A percentile compares a stretch with the other conserved stretches of the same genome.
These are phyloP conservation scores for Ulota crispa DNA, from an alignment of 225 moss, liverwort and hornwort species.

Conservation along the genomic window DNA sequence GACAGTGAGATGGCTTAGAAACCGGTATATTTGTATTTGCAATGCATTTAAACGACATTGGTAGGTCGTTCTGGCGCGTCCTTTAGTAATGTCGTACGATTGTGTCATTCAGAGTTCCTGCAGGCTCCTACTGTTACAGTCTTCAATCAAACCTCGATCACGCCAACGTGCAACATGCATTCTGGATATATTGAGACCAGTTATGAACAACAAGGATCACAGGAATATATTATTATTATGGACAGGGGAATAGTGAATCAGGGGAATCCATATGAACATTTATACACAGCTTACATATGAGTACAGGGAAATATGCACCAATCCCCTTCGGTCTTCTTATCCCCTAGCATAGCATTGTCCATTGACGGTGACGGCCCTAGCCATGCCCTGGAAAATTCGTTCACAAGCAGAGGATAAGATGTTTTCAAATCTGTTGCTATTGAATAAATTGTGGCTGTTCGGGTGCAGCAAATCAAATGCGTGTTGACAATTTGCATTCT, in stretches of 20 bases:
- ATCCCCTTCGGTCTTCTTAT: neutral
- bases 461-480: neutral
- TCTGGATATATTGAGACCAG: neutral
- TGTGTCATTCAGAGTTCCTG: neutral
- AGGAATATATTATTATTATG: no score
- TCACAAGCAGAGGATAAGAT: neutral
- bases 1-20: accelerated
- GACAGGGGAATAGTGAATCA: neutral
- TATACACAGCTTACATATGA: no score
- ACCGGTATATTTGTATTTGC: neutral
- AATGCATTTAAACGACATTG: neutral
- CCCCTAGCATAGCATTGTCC: neutral
- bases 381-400: neutral
- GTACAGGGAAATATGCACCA: neutral
- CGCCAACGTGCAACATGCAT: neutral
- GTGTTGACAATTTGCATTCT: neutral
- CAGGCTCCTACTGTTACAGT: neutral
- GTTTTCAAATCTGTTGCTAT: neutral
- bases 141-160: neutral
- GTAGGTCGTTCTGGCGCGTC: neutral
- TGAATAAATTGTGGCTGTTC: neutral
- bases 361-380: neutral
- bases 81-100: neutral
- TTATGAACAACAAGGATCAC: neutral
- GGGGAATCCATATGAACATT: no score